Evolutionary conservation across 2,329 filamentous ascomycete species (phyloP), one percentile per base, ranked within the genome.

Genomic region (Ophiosphaerella narmari): DNA sequence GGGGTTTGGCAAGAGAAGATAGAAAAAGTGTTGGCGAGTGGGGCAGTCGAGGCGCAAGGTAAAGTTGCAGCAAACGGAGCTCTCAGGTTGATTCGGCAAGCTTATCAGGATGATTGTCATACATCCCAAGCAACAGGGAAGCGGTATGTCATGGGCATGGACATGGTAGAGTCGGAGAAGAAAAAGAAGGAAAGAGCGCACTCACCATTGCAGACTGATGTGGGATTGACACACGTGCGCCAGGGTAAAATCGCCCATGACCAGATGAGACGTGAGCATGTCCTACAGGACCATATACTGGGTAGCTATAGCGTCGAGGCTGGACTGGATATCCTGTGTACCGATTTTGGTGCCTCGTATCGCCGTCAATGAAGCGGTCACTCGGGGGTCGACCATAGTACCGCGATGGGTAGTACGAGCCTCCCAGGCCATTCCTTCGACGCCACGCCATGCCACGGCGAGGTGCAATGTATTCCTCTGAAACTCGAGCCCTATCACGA

Each of bases 381-480:
- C 23, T 14, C 18, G 60, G 66, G 14, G 55, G 49, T 8, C 54
- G 52, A 43, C 38, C 12, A 41, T 68, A 69, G 55, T 69, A 69
- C 16, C 52, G 53, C 4, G 59, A 47, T 13, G 66, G 66, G 43
- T 68, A 69, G 55, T 69, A 69, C 4, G 61, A 46, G 29, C 57
- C 57, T 18, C 61, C 55, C 7, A 59, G 32, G 9, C 59, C 66
- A 39, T 59, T 53, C 18, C 51, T 56, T 29, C 61, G 61, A 16
- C 55, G 65, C 48, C 55, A 55, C 35, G 55, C 40, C 50, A 57
- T 58, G 46, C 53, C 52, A 39, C 50, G 36, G 37, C 53, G 46
- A 12, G 60, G 43, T 21, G 40, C 43, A 4, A 24, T 37, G 23
- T 42, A 42, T 38, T 54, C 42, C 9, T 58, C 54, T 7, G 52